Conservation (phyloP, 2,329 filamentous ascomycete species). For the Intubia oerlemansii region DNA sequence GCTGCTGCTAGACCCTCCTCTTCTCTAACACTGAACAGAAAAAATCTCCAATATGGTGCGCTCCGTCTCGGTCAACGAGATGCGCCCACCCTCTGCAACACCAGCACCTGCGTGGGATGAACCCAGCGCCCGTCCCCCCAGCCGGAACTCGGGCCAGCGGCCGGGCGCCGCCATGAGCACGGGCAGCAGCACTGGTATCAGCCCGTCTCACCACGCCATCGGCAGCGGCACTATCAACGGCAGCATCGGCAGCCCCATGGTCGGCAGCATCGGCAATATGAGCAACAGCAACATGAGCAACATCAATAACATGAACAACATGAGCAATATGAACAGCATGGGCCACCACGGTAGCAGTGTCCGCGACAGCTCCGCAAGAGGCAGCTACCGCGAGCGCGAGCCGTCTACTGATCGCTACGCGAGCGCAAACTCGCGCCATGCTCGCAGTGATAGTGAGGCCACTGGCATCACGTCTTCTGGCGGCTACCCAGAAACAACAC, state of each 20-base stretch:
- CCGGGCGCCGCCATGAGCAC: slow-evolving; percentile 9
- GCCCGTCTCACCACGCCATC: too few relatives aligned
- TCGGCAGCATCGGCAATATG: too few relatives aligned
- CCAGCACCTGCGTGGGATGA: slow-evolving; percentile 44
- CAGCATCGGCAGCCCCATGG: slow-evolving; percentile 6
- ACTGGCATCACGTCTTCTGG: slow-evolving; percentile 55
- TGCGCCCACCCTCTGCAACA: slow-evolving; percentile 29
- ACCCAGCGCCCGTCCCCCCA: slow-evolving; percentile 32
- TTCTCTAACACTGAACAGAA: slow-evolving; percentile 37
- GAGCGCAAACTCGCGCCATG: slow-evolving; percentile 29
- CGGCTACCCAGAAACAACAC: slow-evolving; percentile 59
- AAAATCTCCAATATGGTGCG: slow-evolving; percentile 89
- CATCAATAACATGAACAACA: not conserved
- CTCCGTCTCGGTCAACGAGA: slow-evolving; percentile 50
- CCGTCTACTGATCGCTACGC: slow-evolving; percentile 21
- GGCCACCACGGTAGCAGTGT: too few relatives aligned
- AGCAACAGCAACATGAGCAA: slow-evolving; percentile 1
- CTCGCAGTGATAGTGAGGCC: slow-evolving; percentile 57
- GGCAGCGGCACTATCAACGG: not conserved
- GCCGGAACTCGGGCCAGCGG: slow-evolving; percentile 21
- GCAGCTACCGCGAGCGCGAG: slow-evolving; percentile 19
- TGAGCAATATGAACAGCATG: too few relatives aligned
- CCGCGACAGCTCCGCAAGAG: slow-evolving; percentile 17
- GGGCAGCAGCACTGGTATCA: slow-evolving; percentile 16
- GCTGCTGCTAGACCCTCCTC: too few relatives aligned